A percentile compares a stretch with the other conserved stretches of the same genome.
Conservation (phyloP, 2,329 filamentous ascomycete species). For the Knufia fluminis region DNA sequence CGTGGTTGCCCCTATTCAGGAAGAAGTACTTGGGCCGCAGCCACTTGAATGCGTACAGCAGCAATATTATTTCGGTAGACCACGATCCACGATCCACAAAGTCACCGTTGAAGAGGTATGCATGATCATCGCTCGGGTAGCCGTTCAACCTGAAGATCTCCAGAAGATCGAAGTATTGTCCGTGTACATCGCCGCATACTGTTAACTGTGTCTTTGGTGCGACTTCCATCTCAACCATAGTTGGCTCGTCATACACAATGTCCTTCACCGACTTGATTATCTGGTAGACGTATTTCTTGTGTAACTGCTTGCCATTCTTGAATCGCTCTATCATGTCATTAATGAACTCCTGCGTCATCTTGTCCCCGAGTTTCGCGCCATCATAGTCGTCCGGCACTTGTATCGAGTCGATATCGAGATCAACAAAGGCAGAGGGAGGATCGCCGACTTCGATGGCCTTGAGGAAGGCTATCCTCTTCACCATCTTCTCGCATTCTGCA, state of each 20-base stretch:
- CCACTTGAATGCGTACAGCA: slow-evolving; percentile 97
- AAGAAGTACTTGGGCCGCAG: slow-evolving; percentile 79
- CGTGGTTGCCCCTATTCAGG: slow-evolving; percentile 95
- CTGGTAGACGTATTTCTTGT: slow-evolving; percentile 94
- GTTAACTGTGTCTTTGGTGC: slow-evolving; percentile 70
- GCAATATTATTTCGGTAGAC: slow-evolving; percentile 92
- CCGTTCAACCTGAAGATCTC: slow-evolving; percentile 93
- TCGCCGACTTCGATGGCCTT: slow-evolving; percentile 91
- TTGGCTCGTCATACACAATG: slow-evolving; percentile 82
- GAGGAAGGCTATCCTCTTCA: slow-evolving; percentile 85
- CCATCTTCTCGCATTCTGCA: slow-evolving; percentile 87
- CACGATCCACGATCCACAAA: slow-evolving; percentile 97
- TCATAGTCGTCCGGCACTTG: slow-evolving; percentile 76
- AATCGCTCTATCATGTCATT: slow-evolving; percentile 96
- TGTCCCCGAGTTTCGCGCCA: slow-evolving; percentile 62
- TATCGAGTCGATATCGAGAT: slow-evolving; percentile 79
- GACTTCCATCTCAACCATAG: slow-evolving; percentile 90
- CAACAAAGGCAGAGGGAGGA: slow-evolving; percentile 83
- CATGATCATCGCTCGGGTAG: slow-evolving; percentile 71
- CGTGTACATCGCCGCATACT: slow-evolving; percentile 95
- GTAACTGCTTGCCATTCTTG: slow-evolving; percentile 90
- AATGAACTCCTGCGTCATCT: slow-evolving; percentile 95
- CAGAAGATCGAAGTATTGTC: slow-evolving; percentile 95
- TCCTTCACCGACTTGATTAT: slow-evolving; percentile 86
- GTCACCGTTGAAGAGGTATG: slow-evolving; percentile 96